A percentile compares a stretch with the other conserved stretches of the same genome.
Evolutionary conservation across 116 monocot genomes (phyloP).

Genomic region (Papilionanthe hybrid): DNA sequence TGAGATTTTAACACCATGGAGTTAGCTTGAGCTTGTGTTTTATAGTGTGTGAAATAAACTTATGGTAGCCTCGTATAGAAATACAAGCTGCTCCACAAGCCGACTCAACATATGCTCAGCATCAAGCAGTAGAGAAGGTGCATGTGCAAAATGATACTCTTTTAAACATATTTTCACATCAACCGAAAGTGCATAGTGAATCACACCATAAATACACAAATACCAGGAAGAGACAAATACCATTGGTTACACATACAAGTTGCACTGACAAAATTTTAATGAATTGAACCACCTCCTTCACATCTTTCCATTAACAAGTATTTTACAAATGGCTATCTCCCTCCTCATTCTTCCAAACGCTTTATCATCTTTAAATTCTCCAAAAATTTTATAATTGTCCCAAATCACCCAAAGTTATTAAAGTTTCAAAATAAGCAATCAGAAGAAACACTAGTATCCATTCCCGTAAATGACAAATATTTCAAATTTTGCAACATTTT

Average conservation of each 20-base stretch:
- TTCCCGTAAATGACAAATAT: neutral
- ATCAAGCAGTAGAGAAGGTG: neutral
- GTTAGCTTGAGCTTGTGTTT: neutral
- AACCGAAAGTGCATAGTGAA: neutral
- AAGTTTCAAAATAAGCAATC: neutral
- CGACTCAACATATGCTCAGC: neutral
- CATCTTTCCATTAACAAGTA: neutral
- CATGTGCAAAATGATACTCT: neutral
- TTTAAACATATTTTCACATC: neutral
- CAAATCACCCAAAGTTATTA: neutral
- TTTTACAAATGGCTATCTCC: neutral
- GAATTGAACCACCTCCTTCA: neutral
- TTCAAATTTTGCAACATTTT: neutral
- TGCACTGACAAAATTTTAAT: neutral
- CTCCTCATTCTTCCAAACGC: neutral
- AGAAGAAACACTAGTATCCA: neutral
- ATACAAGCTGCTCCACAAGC: neutral
- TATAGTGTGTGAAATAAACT: neutral
- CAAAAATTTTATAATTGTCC: neutral
- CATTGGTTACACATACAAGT: neutral
- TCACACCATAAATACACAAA: neutral
- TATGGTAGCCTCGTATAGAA: neutral
- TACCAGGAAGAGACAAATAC: neutral
- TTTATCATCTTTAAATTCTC: conserved; percentile 1
- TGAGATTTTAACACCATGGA: neutral